Conservation (phyloP, 495 filamentous ascomycete genomes). For the Hyaloscypha finlandica region DNA sequence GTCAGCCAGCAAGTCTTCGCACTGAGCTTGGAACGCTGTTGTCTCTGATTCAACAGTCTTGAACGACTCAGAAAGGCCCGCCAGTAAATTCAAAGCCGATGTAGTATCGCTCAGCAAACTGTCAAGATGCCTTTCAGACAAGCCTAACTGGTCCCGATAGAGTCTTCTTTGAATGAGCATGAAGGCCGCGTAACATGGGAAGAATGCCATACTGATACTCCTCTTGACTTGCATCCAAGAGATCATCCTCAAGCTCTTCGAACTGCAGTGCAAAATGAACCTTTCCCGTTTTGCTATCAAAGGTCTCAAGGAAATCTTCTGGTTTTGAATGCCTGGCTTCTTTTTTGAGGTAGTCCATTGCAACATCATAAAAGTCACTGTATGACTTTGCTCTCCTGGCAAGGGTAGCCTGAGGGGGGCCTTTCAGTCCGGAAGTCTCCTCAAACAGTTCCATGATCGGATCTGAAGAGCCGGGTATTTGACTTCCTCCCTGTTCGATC, state of each 20-base stretch:
- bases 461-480: slow-evolving; percentile 37
- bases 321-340: slow-evolving; percentile 44
- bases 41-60: slow-evolving; percentile 85
- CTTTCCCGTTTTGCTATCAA: background rate
- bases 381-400: slow-evolving; percentile 72
- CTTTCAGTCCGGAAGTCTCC: slow-evolving; percentile 48
- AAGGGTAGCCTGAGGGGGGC: slow-evolving; percentile 64
- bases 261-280: slow-evolving; percentile 37
- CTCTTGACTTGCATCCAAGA: slow-evolving; percentile 80
- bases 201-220: slow-evolving; percentile 72
- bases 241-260: slow-evolving; percentile 59
- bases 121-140: slow-evolving; percentile 78
- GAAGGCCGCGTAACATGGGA: background rate
- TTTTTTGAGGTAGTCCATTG: slow-evolving; percentile 54
- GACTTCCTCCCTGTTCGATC: slow-evolving; percentile 41
- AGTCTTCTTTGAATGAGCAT: slow-evolving; percentile 46
- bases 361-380: slow-evolving; percentile 69
- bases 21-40: slow-evolving; percentile 85
- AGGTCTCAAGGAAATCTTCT: slow-evolving; percentile 38
- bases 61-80: slow-evolving; percentile 79
- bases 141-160: slow-evolving; percentile 75
- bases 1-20: slow-evolving; percentile 78
- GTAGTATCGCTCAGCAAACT: slow-evolving; percentile 76
- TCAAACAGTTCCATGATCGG: slow-evolving; percentile 51
- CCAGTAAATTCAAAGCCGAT: slow-evolving; percentile 70